phyloP scores from a whole-genome alignment of 352 stramenopile species.

The Phytophthora tubulina region DNA sequence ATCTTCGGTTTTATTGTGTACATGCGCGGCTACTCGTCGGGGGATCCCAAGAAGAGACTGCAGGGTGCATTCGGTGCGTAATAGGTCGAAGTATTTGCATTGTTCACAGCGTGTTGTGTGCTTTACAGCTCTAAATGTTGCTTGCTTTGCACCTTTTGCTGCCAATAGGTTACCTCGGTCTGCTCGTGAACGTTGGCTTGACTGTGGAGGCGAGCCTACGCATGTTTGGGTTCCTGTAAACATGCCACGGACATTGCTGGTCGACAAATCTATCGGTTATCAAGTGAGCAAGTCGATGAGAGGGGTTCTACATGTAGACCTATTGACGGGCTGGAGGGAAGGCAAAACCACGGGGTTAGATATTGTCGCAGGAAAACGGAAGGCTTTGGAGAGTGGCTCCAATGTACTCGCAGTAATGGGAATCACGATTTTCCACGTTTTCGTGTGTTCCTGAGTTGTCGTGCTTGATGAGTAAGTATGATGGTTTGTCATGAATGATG shows the following conservation, averaged over 20 bases:
- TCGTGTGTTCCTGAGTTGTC: too few species aligned
- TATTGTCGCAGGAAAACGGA: too few species aligned
- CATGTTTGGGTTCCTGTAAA: conserved; percentile 43
- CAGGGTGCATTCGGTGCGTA: conserved; percentile 68
- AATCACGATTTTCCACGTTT: too few species aligned
- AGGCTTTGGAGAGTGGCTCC: too few species aligned
- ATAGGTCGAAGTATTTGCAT: background rate
- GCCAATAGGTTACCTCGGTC: conserved; percentile 62
- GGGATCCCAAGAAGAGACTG: conserved; percentile 68
- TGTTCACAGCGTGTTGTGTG: background rate
- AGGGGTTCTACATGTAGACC: background rate
- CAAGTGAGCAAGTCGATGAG: conserved; percentile 2
- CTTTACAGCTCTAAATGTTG: background rate
- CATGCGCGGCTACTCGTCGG: conserved; percentile 69
- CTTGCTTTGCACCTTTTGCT: conserved; percentile 4
- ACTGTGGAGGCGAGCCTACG: conserved; percentile 42
- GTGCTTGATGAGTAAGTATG: too few species aligned
- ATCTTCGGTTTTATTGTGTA: conserved; percentile 73
- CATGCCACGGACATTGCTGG: background rate
- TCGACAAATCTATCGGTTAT: background rate
- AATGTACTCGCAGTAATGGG: too few species aligned
- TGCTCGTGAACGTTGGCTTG: conserved; percentile 32
- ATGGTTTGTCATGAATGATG: too few species aligned
- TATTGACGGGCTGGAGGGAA: background rate
- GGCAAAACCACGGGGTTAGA: background rate